These are phyloP conservation scores for Daedaleopsis nitida DNA, from an alignment of 768 basidiomycete genomes.

Conservation along the genomic window DNA sequence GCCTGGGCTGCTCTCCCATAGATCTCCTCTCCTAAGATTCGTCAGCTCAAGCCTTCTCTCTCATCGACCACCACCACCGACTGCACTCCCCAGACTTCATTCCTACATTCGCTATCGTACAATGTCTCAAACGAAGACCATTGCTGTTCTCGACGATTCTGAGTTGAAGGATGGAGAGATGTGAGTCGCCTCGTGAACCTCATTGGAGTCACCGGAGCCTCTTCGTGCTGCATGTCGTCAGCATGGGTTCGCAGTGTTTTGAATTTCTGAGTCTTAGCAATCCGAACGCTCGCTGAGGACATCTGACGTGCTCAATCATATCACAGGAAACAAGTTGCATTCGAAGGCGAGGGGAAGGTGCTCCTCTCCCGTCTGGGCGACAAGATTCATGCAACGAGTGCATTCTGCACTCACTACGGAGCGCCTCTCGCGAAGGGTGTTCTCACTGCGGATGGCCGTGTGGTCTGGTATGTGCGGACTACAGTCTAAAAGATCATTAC, in stretches of 20 bases:
- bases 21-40: constrained; percentile 1
- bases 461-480: constrained; percentile 64
- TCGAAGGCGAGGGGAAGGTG: constrained; percentile 74
- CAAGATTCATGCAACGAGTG: constrained; percentile 76
- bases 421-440: constrained; percentile 86
- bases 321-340: constrained; percentile 79
- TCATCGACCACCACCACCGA: constrained; percentile 9
- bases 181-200: constrained; percentile 32
- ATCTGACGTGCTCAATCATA: neutral
- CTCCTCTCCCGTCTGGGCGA: constrained; percentile 76
- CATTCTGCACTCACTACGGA: constrained; percentile 91
- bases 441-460: constrained; percentile 72
- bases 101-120: constrained; percentile 6
- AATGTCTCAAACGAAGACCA: constrained; percentile 40
- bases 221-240: neutral
- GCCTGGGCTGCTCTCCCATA: constrained; percentile 15
- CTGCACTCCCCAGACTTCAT: neutral
- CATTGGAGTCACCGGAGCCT: neutral
- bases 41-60: constrained; percentile 8
- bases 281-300: neutral
- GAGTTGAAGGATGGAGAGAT: constrained; percentile 59
- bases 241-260: no score
- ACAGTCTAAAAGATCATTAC: neutral
- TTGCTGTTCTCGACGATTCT: constrained; percentile 49
- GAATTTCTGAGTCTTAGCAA: no score